phyloP scores from a whole-genome alignment of 768 basidiomycete species.

The Gloeophyllum trabeum region DNA sequence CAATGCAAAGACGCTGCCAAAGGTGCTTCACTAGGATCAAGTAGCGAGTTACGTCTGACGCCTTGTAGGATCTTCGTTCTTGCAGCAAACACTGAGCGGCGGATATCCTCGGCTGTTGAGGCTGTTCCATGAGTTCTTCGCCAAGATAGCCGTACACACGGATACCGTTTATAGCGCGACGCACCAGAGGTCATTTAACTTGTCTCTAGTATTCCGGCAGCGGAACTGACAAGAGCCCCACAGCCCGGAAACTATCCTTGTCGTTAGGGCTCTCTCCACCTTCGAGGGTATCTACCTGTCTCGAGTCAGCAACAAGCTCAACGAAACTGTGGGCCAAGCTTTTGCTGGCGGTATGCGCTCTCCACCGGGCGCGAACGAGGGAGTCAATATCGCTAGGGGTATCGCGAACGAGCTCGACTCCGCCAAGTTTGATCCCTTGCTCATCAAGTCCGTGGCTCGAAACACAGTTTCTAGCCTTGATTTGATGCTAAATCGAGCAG shows the following conservation, averaged over 20 bases:
- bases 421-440: slow-evolving; percentile 84
- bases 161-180: slow-evolving; percentile 83
- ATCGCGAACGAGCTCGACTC: slow-evolving; percentile 89
- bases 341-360: slow-evolving; percentile 60
- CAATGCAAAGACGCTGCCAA: slow-evolving; percentile 71
- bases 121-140: slow-evolving; percentile 94
- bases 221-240: slow-evolving; percentile 1
- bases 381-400: slow-evolving; percentile 61
- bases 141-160: slow-evolving; percentile 89
- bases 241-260: slow-evolving; percentile 86
- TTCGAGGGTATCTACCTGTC: slow-evolving; percentile 88
- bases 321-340: slow-evolving; percentile 69
- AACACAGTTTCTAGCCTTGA: slow-evolving; percentile 61
- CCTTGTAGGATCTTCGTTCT: slow-evolving; percentile 68
- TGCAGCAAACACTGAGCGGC: slow-evolving; percentile 80
- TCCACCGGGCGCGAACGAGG: slow-evolving; percentile 70
- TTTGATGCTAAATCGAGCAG: slow-evolving; percentile 48
- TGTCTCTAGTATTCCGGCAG: slow-evolving; percentile 2
- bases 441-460: slow-evolving; percentile 72
- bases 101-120: slow-evolving; percentile 84
- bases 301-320: slow-evolving; percentile 72
- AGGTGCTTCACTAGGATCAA: slow-evolving; percentile 27
- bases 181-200: slow-evolving; percentile 59
- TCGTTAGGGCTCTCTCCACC: slow-evolving; percentile 71
- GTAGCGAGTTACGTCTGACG: background rate